Evolutionary conservation across 2,329 filamentous ascomycete genomes (phyloP).

Genomic region (Cordyceps sp.): DNA sequence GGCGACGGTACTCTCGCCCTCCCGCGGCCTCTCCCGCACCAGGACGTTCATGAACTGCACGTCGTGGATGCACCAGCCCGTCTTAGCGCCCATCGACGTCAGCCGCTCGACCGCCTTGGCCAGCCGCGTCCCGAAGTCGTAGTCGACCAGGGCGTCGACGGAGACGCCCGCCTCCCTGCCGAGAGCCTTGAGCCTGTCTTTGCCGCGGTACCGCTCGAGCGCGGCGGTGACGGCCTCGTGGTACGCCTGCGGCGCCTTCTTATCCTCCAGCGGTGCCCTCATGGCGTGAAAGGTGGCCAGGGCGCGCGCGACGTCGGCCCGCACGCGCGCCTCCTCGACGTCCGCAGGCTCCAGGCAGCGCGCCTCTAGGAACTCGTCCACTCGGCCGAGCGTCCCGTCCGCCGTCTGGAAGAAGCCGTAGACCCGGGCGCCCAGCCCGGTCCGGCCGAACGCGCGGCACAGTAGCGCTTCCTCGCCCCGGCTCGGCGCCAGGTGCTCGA

Average conservation of each 20-base stretch:
- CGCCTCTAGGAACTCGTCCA: conserved; percentile 6
- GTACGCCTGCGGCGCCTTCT: conserved; percentile 1
- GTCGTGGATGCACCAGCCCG: conserved; percentile 6
- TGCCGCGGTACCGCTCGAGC: conserved; percentile 3
- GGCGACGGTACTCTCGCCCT: conserved; percentile 1
- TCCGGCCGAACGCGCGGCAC: conserved; percentile 3
- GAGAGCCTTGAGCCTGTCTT: conserved; percentile 4
- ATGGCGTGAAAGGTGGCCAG: conserved; percentile 4
- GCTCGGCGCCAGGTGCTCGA: conserved; percentile 3
- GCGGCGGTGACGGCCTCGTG: conserved; percentile 2
- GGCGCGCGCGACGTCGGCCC: conserved; percentile 4
- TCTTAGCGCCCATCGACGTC: conserved; percentile 2
- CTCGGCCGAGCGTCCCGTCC: conserved; percentile 4
- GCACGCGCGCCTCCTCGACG: conserved; percentile 4
- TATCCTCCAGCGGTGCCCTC: not conserved
- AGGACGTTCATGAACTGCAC: conserved; percentile 7
- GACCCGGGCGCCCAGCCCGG: conserved; percentile 4
- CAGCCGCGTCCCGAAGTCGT: conserved; percentile 3
- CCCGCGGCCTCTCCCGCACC: conserved; percentile 1
- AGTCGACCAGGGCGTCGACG: conserved; percentile 4
- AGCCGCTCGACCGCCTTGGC: conserved; percentile 1
- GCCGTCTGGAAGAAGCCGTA: conserved; percentile 6
- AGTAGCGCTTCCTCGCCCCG: conserved; percentile 4
- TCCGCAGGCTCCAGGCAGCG: conserved; percentile 5
- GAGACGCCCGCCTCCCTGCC: conserved; percentile 3